These are phyloP conservation scores for Telfairia occidentalis DNA, from an alignment of 331 rosid species.

Conservation along the genomic window DNA sequence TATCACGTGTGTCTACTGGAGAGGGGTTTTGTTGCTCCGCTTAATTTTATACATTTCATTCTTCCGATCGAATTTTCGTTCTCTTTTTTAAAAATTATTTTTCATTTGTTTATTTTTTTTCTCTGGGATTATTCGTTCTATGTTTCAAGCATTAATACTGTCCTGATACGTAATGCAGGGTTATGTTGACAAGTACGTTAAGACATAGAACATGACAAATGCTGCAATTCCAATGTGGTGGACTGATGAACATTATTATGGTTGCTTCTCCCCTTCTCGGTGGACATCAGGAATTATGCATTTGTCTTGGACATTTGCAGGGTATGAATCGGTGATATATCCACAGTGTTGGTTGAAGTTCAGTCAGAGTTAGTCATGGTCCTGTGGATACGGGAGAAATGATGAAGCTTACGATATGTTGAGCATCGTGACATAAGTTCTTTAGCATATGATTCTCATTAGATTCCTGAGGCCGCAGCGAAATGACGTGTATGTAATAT, in stretches of 20 bases:
- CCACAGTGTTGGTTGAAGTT: slow-evolving; percentile 1
- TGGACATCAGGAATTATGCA: background rate
- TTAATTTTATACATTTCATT: background rate
- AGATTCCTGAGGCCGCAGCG: background rate
- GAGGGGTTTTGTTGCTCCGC: background rate
- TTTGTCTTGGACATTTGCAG: background rate
- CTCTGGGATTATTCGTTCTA: background rate
- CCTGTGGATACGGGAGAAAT: background rate
- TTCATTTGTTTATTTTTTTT: background rate
- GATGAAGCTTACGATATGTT: background rate
- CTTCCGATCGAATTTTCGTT: background rate
- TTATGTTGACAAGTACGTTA: slow-evolving; percentile 85
- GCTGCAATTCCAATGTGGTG: background rate
- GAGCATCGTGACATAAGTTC: background rate
- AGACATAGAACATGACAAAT: slow-evolving; percentile 26
- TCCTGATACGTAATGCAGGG: slow-evolving; percentile 43
- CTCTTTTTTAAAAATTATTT: background rate
- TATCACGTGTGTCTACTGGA: background rate
- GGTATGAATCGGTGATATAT: background rate
- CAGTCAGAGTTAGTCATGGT: background rate
- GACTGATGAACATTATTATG: background rate
- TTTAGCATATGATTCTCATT: background rate
- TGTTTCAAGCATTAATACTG: slow-evolving; percentile 14
- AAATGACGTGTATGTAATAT: slow-evolving; percentile 7
- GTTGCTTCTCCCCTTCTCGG: background rate